Evolutionary conservation across 257 asterid species (phyloP), one percentile per base, ranked within the genome.

Genomic region (Perilla frutescens): DNA sequence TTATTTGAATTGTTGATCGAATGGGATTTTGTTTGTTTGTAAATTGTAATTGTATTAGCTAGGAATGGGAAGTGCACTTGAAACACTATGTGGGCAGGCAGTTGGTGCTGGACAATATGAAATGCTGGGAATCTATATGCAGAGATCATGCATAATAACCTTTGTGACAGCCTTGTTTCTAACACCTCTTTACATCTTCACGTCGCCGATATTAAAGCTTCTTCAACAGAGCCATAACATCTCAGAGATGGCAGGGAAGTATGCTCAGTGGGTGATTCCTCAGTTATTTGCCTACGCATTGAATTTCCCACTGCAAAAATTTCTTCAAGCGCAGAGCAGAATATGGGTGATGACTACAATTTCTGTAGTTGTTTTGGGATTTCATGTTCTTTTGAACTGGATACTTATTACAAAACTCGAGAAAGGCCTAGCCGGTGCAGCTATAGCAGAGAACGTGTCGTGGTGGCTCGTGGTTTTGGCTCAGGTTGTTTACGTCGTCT

Each of bases 21-120:
- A 20, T 20, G 26, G 26, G 26, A n/a, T 20, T 20, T 20, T 20
- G 26, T 20, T 20, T 20, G 26, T 20, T 20, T 20, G 26, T 20
- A 20, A 20, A 20, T 20, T 20, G 26, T 20, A 20, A 20, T 74
- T 68, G 72, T 65, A 79, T 72, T 83, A 92, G 97, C 84, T 92
- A 81, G 98, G 98, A 67, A 85, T 92, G 93, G 98, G 96, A 87
- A 92, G 98, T 74, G 96, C 98, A 11, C 87, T 92, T 0, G 98
- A 92, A 73, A 92, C 98, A 2, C 92, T 92, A 0, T 90, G 96
- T 37, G 98, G 98, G 13, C 98, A 92, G 41, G 98, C 98, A 0
- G 92, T 87, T 45, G 98, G 98, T 1, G 96, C 96, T 0, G 94
- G 84, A 6, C 87, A 88, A 56, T 76, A 57, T 11, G 80, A 79